phyloP scores from a whole-genome alignment of 371 early-diverging fungal species.

The Dipsacomyces acuminosporus region DNA sequence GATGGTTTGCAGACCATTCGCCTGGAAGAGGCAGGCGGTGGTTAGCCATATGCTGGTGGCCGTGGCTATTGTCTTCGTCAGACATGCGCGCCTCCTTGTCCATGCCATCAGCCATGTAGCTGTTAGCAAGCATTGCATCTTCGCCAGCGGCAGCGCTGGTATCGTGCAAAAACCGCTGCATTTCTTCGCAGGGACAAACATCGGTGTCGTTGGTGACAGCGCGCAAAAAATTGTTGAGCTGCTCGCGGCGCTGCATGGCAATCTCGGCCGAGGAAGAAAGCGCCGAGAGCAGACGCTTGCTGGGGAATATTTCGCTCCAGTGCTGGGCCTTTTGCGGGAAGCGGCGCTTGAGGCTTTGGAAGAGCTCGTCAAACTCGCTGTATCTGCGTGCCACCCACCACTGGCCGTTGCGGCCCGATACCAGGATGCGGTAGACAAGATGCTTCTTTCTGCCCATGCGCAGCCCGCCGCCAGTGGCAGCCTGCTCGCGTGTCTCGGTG shows the following conservation, averaged over 20 bases:
- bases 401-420: slow-evolving; percentile 40
- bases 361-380: slow-evolving; percentile 43
- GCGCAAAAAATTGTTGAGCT: slow-evolving; percentile 37
- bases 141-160: background rate
- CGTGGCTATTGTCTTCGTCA: too few species aligned
- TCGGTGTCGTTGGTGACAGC: slow-evolving; percentile 38
- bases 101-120: too few species aligned
- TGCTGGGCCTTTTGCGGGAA: slow-evolving; percentile 14
- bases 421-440: slow-evolving; percentile 36
- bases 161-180: slow-evolving; percentile 37
- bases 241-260: slow-evolving; percentile 29
- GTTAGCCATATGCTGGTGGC: background rate
- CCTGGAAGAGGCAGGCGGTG: slow-evolving; percentile 21
- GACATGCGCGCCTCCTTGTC: background rate
- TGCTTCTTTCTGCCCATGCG: slow-evolving; percentile 19
- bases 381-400: slow-evolving; percentile 41
- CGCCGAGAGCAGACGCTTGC: slow-evolving; percentile 21
- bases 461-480: slow-evolving; percentile 8
- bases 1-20: slow-evolving; percentile 2
- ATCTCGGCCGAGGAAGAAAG: slow-evolving; percentile 26
- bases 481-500: slow-evolving; percentile 31
- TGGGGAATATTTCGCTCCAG: slow-evolving; percentile 35
- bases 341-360: slow-evolving; percentile 16
- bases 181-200: slow-evolving; percentile 27
- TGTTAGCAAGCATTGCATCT: too few species aligned